phyloP scores from a whole-genome alignment of 805 yeast species.

The Pichia rugopelliculosa region DNA sequence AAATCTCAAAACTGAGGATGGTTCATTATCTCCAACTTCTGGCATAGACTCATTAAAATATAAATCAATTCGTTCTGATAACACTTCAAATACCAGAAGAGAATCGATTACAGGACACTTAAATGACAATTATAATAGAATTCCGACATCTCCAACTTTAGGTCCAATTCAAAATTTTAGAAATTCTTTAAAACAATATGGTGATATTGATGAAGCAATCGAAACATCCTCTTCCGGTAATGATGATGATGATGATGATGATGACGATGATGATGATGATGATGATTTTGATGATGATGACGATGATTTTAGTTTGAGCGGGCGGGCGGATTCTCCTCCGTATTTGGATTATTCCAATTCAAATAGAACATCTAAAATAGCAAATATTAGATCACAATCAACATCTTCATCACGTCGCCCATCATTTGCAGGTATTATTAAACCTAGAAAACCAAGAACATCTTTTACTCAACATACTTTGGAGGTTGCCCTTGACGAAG shows the following conservation, averaged over 20 bases:
- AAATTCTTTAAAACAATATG: conserved; percentile 24
- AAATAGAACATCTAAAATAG: conserved; percentile 3
- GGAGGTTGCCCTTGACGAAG: conserved; percentile 28
- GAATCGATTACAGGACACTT: conserved; percentile 44
- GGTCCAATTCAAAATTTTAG: conserved; percentile 26
- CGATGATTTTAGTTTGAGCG: background rate
- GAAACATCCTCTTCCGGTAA: conserved; percentile 35
- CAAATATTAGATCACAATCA: conserved; percentile 18
- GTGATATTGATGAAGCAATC: conserved; percentile 31
- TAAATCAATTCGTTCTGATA: background rate
- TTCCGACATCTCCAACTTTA: conserved; percentile 35
- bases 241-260: conserved; percentile 30
- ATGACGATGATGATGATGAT: conserved; percentile 5
- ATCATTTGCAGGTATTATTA: conserved; percentile 29
- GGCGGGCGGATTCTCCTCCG: conserved; percentile 2
- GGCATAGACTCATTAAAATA: background rate
- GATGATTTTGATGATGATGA: conserved; percentile 16
- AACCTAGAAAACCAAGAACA: conserved; percentile 29
- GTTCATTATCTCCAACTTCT: background rate
- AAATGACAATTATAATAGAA: conserved; percentile 34
- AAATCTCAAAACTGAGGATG: background rate
- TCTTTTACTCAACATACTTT: conserved; percentile 27
- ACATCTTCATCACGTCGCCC: conserved; percentile 22
- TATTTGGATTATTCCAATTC: background rate
- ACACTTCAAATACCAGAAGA: conserved; percentile 28